Conservation (phyloP, 805 yeast species). For the Saccharomycopsis sp. region DNA sequence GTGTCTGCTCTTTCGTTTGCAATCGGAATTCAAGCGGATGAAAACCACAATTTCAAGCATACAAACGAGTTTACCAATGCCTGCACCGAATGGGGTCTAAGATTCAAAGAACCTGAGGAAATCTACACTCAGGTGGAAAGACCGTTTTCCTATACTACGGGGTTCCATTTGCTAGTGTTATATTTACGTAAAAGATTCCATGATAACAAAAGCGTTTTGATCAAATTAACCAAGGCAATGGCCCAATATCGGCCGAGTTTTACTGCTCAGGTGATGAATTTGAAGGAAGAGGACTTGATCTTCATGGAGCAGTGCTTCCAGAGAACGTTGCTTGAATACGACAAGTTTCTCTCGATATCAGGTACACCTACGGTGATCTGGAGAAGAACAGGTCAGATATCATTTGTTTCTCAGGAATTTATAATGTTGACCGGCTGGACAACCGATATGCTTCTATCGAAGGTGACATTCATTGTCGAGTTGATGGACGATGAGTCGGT, state of each 20-base stretch:
- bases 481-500: slow-evolving; percentile 83
- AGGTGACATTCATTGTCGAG: slow-evolving; percentile 68
- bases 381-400: slow-evolving; percentile 93
- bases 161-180: slow-evolving; percentile 74
- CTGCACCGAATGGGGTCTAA: slow-evolving; percentile 31
- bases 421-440: slow-evolving; percentile 89
- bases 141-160: slow-evolving; percentile 88
- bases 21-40: slow-evolving; percentile 26
- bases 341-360: slow-evolving; percentile 70
- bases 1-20: slow-evolving; percentile 25
- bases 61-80: slow-evolving; percentile 3
- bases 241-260: slow-evolving; percentile 89
- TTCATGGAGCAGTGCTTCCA: slow-evolving; percentile 97
- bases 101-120: slow-evolving; percentile 62
- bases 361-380: slow-evolving; percentile 95
- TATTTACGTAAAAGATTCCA: slow-evolving; percentile 65
- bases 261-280: slow-evolving; percentile 82
- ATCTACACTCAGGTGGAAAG: slow-evolving; percentile 66
- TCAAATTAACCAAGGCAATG: slow-evolving; percentile 79
- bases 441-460: slow-evolving; percentile 56
- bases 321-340: slow-evolving; percentile 82
- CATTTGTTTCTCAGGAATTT: slow-evolving; percentile 92
- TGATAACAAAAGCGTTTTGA: slow-evolving; percentile 51
- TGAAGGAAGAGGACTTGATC: slow-evolving; percentile 85
- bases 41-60: slow-evolving; percentile 3